phyloP scores from a whole-genome alignment of 129 eudicot species.

The Flaveria brownii region DNA sequence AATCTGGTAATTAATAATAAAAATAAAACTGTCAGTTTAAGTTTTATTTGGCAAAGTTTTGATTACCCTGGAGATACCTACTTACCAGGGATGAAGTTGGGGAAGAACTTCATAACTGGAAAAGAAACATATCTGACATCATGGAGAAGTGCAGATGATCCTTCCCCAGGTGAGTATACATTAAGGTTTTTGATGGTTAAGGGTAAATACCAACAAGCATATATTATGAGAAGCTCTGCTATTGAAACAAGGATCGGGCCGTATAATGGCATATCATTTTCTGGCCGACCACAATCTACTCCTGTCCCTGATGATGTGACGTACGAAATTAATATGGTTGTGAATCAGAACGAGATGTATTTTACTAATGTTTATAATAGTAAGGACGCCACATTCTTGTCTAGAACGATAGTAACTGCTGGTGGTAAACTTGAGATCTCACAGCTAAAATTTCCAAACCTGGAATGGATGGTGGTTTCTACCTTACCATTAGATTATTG shows the following conservation, averaged over 20 bases:
- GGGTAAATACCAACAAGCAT: conserved; percentile 23
- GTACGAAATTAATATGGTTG: background rate
- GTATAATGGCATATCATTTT: conserved; percentile 23
- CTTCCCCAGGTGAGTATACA: conserved; percentile 28
- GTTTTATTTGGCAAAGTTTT: conserved; percentile 21
- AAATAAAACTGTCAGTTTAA: background rate
- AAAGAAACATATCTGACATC: conserved; percentile 23
- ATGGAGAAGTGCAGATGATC: conserved; percentile 32
- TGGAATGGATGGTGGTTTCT: background rate
- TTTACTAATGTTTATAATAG: background rate
- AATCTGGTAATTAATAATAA: conserved; percentile 30
- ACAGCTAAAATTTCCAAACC: conserved; percentile 5
- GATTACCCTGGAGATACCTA: conserved; percentile 28
- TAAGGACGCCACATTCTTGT: background rate
- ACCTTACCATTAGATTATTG: conserved; percentile 18
- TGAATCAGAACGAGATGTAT: conserved; percentile 19
- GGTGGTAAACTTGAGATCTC: conserved; percentile 15
- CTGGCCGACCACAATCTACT: conserved; percentile 9
- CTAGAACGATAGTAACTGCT: background rate
- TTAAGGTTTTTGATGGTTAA: background rate
- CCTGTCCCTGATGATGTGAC: conserved; percentile 2
- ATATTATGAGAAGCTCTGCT: conserved; percentile 11
- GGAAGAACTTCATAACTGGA: conserved; percentile 27
- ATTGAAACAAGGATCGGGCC: conserved; percentile 22
- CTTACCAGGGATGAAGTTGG: conserved; percentile 15